Evolutionary conservation across 2,329 filamentous ascomycete genomes (phyloP).

Genomic region (Diaporthe citri): DNA sequence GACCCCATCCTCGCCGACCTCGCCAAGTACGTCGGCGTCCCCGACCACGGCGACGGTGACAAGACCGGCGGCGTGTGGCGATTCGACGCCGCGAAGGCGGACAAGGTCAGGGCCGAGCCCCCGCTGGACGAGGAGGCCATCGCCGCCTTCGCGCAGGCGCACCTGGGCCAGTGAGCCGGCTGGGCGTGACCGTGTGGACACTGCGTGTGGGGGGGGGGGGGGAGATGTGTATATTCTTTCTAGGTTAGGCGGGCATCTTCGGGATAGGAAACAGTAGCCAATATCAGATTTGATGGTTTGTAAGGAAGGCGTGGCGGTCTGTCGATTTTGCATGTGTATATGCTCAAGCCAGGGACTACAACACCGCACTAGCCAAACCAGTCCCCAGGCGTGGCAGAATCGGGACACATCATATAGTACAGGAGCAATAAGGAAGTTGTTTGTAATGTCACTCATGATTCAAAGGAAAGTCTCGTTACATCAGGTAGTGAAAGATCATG

Average conservation of each 20-base stretch:
- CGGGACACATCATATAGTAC: neutral
- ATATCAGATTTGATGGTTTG: neutral
- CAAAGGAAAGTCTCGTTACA: neutral
- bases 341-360: neutral
- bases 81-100: constrained; percentile 61
- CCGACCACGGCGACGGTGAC: constrained; percentile 66
- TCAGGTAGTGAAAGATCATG: neutral
- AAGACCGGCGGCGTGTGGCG: constrained; percentile 73
- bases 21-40: constrained; percentile 61
- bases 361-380: neutral
- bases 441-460: neutral
- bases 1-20: constrained; percentile 61
- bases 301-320: neutral
- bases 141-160: constrained; percentile 48
- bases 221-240: neutral
- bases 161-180: constrained; percentile 49
- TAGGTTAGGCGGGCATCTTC: neutral
- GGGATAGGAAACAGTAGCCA: constrained; percentile 1
- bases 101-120: constrained; percentile 53
- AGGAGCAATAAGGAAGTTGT: neutral
- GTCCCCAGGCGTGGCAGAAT: neutral
- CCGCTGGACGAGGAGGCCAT: constrained; percentile 52
- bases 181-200: neutral
- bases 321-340: neutral
- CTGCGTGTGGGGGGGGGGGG: too few relatives aligned